phyloP scores from a whole-genome alignment of 2,329 filamentous ascomycete genomes.

The Xylariaceae sp. region DNA sequence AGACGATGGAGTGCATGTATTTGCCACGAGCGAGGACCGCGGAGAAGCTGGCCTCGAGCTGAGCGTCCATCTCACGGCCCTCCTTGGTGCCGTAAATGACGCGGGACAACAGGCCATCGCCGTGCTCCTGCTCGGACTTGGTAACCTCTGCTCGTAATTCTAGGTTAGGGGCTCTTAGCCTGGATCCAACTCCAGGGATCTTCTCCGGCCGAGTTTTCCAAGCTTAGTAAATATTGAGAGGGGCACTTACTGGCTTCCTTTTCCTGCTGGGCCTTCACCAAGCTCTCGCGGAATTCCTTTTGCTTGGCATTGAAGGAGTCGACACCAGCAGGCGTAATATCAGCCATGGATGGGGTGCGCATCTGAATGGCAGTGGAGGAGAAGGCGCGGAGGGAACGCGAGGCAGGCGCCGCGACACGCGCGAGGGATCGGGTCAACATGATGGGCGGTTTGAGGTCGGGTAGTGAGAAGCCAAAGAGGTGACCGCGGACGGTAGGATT shows the following conservation, averaged over 20 bases:
- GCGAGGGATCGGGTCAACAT: conserved; percentile 52
- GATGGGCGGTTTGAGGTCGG: conserved; percentile 20
- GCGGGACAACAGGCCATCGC: conserved; percentile 70
- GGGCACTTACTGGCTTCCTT: conserved; percentile 75
- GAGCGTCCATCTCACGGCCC: conserved; percentile 86
- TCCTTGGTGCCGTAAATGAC: conserved; percentile 97
- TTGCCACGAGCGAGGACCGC: conserved; percentile 93
- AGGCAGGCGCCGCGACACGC: conserved; percentile 42
- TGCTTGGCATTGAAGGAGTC: conserved; percentile 78
- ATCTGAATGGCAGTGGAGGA: conserved; percentile 47
- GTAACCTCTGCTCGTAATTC: conserved; percentile 55
- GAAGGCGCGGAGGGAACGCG: conserved; percentile 54
- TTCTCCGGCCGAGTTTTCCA: conserved; percentile 34
- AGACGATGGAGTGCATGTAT: conserved; percentile 96
- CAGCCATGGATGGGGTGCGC: conserved; percentile 73
- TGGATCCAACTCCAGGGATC: conserved; percentile 27
- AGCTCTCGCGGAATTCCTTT: conserved; percentile 78
- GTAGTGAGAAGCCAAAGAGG: not conserved
- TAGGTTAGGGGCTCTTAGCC: conserved; percentile 45
- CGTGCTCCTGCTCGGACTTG: conserved; percentile 57
- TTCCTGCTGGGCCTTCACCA: conserved; percentile 73
- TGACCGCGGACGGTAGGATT: not conserved
- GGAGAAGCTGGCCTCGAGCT: conserved; percentile 94
- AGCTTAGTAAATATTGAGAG: conserved; percentile 28
- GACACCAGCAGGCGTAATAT: conserved; percentile 71